phyloP scores from a whole-genome alignment of 2,329 filamentous ascomycete species.

The Polytolypa hystricis region DNA sequence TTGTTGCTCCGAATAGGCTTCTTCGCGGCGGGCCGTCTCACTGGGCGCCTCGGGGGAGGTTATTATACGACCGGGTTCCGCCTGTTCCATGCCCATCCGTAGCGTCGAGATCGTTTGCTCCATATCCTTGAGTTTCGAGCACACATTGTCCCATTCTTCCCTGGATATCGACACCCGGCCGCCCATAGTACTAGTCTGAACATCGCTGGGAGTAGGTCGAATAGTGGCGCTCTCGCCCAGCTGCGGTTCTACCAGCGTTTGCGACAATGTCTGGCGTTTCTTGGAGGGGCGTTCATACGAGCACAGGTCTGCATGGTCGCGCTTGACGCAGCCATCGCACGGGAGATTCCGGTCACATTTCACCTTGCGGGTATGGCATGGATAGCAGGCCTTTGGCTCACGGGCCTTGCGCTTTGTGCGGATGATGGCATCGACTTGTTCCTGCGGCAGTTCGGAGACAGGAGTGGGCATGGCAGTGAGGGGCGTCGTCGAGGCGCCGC shows the following conservation, averaged over 20 bases:
- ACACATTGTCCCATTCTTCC: slow-evolving; percentile 35
- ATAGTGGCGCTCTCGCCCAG: slow-evolving; percentile 6
- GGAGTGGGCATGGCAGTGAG: slow-evolving; percentile 16
- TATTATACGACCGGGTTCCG: slow-evolving; percentile 19
- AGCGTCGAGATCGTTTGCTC: slow-evolving; percentile 30
- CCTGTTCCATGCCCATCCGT: slow-evolving; percentile 28
- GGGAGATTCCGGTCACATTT: slow-evolving; percentile 40
- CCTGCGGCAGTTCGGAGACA: slow-evolving; percentile 32
- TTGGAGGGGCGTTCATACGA: slow-evolving; percentile 40
- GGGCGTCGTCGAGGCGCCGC: background rate
- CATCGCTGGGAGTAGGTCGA: slow-evolving; percentile 1
- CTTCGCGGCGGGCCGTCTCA: slow-evolving; percentile 1
- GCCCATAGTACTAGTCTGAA: background rate
- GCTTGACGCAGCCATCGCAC: slow-evolving; percentile 39
- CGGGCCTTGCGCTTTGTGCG: slow-evolving; percentile 38
- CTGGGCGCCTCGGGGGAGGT: slow-evolving; percentile 7
- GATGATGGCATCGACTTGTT: slow-evolving; percentile 38
- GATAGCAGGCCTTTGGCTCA: slow-evolving; percentile 38
- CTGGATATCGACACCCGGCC: slow-evolving; percentile 29
- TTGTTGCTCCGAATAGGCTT: slow-evolving; percentile 25
- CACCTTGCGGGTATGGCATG: slow-evolving; percentile 37
- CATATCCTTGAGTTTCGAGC: slow-evolving; percentile 32
- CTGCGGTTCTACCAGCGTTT: slow-evolving; percentile 5
- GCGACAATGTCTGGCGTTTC: slow-evolving; percentile 24
- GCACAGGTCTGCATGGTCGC: slow-evolving; percentile 39